Base-by-base conservation (phyloP, 176 grass and related monocot genomes). In the Paspalum notatum region DNA sequence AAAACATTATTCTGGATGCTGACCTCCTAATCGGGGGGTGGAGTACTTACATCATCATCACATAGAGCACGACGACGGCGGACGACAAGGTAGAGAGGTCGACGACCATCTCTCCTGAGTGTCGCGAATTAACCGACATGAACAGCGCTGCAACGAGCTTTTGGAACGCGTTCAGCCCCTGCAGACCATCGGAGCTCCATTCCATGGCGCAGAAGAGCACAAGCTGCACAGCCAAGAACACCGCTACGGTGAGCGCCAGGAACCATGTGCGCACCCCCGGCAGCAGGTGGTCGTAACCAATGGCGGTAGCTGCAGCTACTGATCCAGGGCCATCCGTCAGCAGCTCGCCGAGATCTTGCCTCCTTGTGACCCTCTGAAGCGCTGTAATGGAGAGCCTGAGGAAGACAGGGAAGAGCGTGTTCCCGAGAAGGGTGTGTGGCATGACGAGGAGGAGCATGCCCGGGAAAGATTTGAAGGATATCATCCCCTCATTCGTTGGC, bases 401-500 rank as follows among this genome's bases (percentile, higher is more conserved):
- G 73, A 83, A 75, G 52, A 85, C 60, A 9, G 89, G 82, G 86
- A 90, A 97, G 84, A 97, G 47, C 8, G 90, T 94, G 83, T 92
- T 97, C 1, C 94, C 91, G 48, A 86, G 74, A 60, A 97, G 85
- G 22, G 90, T 45, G 62, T 94, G 94, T 0, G 45, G 68, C 39
- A 69, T 15, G 47, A 92, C 67, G 4, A 94, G 72, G 26, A 97
- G 87, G 25, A 97, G 90, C 48, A 97, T 83, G 13, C 89, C 90
- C 0, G 94, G 87, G 85, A 43, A 82, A 8, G 71, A 52, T 70
- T 24, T 89, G 82, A 98, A 98, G 38, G 85, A 80, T 5, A 70
- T 25, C 91, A 98, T 98, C 69, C 85, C 91, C 49, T 98, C 85
- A 72, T 94, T 94, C 4, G 80, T 98, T 11, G 90, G 80, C 56